phyloP scores from a whole-genome alignment of 495 filamentous ascomycete genomes.

The Penicillium maclennaniae region DNA sequence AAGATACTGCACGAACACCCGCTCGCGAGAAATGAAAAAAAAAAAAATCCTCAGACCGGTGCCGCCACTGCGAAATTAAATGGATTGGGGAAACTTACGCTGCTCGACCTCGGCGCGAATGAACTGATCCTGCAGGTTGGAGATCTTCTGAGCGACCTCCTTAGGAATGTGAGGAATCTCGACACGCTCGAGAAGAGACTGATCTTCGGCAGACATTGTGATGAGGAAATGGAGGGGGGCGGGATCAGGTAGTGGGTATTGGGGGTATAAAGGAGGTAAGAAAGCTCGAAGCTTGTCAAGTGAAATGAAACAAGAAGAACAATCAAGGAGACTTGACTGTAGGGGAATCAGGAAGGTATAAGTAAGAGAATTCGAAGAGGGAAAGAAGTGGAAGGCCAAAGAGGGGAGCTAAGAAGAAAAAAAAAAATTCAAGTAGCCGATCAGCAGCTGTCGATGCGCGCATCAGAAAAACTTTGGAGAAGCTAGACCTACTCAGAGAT shows the following conservation, averaged over 20 bases:
- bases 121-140: constrained; percentile 37
- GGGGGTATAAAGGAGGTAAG: constrained; percentile 7
- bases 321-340: not conserved
- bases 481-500: constrained; percentile 3
- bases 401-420: constrained; percentile 11
- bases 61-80: not conserved
- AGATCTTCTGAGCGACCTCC: constrained; percentile 31
- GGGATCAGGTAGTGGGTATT: not conserved
- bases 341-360: not conserved
- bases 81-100: constrained; percentile 26
- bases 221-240: not conserved
- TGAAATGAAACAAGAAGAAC: not conserved
- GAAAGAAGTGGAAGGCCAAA: constrained; percentile 9
- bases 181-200: constrained; percentile 33
- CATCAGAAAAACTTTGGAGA: constrained; percentile 9
- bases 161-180: constrained; percentile 31
- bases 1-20: not conserved
- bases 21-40: not conserved
- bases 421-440: constrained; percentile 17
- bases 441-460: constrained; percentile 19
- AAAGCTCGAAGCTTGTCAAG: not conserved
- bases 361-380: constrained; percentile 3
- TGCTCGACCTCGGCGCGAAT: constrained; percentile 38
- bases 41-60: not conserved
- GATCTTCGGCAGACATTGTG: constrained; percentile 26